Conservation (phyloP, 2,329 filamentous ascomycete species). For the Aspergillus intermedius region DNA sequence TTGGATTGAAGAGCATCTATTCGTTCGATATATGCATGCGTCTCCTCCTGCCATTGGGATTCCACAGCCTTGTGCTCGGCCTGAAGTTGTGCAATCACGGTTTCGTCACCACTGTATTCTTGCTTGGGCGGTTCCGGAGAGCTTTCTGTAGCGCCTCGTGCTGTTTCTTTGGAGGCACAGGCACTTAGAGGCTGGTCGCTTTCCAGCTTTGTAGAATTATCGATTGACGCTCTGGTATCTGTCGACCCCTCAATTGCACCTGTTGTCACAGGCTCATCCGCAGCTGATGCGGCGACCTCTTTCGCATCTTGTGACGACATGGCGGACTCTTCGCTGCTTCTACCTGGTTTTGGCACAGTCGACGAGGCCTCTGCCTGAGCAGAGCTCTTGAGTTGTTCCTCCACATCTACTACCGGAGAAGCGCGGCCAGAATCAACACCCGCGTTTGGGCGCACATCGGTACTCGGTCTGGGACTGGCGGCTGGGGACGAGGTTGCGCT, state of each 20-base stretch:
- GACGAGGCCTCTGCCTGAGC: constrained; percentile 5
- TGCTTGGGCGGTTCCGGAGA: constrained; percentile 7
- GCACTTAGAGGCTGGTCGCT: constrained; percentile 3
- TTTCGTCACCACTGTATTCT: constrained; percentile 32
- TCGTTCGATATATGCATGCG: constrained; percentile 74
- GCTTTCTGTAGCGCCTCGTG: constrained; percentile 11
- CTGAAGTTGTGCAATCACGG: constrained; percentile 44
- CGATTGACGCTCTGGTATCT: background rate
- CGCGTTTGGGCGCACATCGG: constrained; percentile 34
- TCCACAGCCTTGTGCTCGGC: constrained; percentile 47
- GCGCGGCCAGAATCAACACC: constrained; percentile 27
- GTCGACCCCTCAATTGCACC: constrained; percentile 2
- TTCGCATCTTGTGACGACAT: constrained; percentile 18
- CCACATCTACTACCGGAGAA: constrained; percentile 14
- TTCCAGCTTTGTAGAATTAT: constrained; percentile 5
- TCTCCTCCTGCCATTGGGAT: constrained; percentile 68
- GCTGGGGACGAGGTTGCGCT: constrained; percentile 48
- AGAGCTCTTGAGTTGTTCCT: constrained; percentile 13
- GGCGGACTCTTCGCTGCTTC: constrained; percentile 24
- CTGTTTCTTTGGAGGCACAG: constrained; percentile 11
- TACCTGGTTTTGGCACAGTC: constrained; percentile 9
- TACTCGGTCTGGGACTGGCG: constrained; percentile 45
- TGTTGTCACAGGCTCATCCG: constrained; percentile 6
- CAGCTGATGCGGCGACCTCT: constrained; percentile 16
- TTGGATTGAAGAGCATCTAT: constrained; percentile 92